Evolutionary conservation across 148 eudicot genomes (phyloP).

Genomic region (Vaccinium darrowii): DNA sequence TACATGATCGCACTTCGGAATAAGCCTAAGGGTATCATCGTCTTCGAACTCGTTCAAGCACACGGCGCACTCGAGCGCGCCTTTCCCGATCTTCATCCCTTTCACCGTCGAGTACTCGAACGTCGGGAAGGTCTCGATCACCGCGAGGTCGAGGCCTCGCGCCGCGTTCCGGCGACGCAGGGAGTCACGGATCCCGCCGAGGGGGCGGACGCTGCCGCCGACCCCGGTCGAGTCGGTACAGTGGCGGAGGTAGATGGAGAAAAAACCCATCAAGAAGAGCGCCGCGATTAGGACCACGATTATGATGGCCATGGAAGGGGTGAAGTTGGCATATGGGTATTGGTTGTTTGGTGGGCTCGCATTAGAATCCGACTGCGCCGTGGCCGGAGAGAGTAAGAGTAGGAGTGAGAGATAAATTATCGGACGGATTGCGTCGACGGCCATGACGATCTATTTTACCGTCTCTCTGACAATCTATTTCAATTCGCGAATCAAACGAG

Average conservation of each 20-base stretch:
- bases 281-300: constrained; percentile 49
- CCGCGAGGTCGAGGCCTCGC: constrained; percentile 34
- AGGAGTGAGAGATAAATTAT: neutral
- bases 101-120: constrained; percentile 36
- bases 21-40: constrained; percentile 36
- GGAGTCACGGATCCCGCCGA: constrained; percentile 19
- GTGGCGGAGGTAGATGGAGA: constrained; percentile 67
- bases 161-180: constrained; percentile 25
- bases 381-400: constrained; percentile 17
- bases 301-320: constrained; percentile 54
- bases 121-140: constrained; percentile 46
- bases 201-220: neutral
- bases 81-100: constrained; percentile 34
- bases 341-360: neutral
- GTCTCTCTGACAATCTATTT: no score
- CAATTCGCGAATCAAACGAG: no score
- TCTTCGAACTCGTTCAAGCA: constrained; percentile 58
- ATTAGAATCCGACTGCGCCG: constrained; percentile 6
- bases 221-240: constrained; percentile 25
- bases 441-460: neutral
- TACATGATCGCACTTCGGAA: constrained; percentile 61
- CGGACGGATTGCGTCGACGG: neutral
- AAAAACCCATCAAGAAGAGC: constrained; percentile 60
- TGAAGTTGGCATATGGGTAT: constrained; percentile 28
- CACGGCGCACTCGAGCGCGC: constrained; percentile 50